Base-by-base conservation (phyloP, 257 asterid species). In the Coffea eugenioides region DNA sequence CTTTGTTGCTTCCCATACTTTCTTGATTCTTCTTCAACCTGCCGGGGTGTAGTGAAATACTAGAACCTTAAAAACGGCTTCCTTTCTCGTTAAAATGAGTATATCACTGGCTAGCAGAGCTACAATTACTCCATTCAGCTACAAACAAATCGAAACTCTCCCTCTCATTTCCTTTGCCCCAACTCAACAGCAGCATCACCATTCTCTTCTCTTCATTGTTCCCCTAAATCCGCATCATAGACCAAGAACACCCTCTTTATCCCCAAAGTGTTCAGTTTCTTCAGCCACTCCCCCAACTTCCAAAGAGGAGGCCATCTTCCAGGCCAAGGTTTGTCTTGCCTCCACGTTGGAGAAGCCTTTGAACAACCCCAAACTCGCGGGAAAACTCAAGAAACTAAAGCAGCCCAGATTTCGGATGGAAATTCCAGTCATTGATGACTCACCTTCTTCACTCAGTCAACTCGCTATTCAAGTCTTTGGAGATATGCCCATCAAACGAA, bases 391-490 rank as follows among this genome's bases (percentile, higher is more conserved):
- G 97, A 93, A 89, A 82, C 62, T 86, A 20, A 93, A 93, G 88
- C 99, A 93, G 85, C 94, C 97, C 39, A 90, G 92, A 64, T 89
- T 93, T 21, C 92, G 92, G 20, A 93, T 95, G 8, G 97, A 92
- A 72, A 90, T 95, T 68, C 97, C 97, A 18, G 90, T 95, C 70
- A 56, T 86, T 4, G 98, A 95, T 41, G 99, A 95, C 74, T 90
- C 99, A 1, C 88, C 90, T 4, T 71, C 87, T 70, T 86, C 97
- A 11, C 89, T 93, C 62, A 82, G 88, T 10, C 88, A 89, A 64
- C 86, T 95, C 81, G 99, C 97, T 25, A 71, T 86, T 78, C 87
- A 92, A 57, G 88, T 95, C 62, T 92, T 93, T 31, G 93, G 85
- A n/a, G 87, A 83, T 10, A 87, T 93, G 88, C 87, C 91, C 80